Evolutionary conservation across 768 basidiomycete genomes (phyloP).

Genomic region (Psilocybe azurescens): DNA sequence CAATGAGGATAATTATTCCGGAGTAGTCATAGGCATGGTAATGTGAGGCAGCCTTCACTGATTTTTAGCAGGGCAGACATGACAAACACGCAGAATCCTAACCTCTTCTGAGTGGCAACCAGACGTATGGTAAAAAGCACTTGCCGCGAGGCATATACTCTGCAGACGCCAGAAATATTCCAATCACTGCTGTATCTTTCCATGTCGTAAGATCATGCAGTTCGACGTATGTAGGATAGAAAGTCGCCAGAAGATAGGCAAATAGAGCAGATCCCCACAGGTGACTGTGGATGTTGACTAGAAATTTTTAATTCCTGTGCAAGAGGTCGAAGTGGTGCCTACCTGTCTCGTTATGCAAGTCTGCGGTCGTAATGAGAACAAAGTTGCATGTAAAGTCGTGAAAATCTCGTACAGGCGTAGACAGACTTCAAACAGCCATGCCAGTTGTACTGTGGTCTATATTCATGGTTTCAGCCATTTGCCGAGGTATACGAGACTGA

Average conservation of each 20-base stretch:
- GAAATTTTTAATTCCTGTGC: slow-evolving; percentile 19
- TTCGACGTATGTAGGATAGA: slow-evolving; percentile 55
- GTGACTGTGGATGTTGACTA: slow-evolving; percentile 90
- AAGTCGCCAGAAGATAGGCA: slow-evolving; percentile 55
- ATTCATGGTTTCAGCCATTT: slow-evolving; percentile 12
- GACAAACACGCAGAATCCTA: slow-evolving; percentile 29
- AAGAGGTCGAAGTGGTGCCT: slow-evolving; percentile 6
- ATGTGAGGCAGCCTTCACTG: slow-evolving; percentile 53
- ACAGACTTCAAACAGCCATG: slow-evolving; percentile 65
- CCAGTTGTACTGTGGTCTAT: slow-evolving; percentile 66
- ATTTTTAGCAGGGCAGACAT: slow-evolving; percentile 18
- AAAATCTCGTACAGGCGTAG: slow-evolving; percentile 60
- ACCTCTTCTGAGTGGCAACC: slow-evolving; percentile 77
- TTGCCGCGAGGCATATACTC: slow-evolving; percentile 72
- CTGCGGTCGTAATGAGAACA: slow-evolving; percentile 40
- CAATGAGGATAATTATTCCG: slow-evolving; percentile 79
- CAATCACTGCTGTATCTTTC: slow-evolving; percentile 64
- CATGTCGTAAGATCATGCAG: slow-evolving; percentile 60
- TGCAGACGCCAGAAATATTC: slow-evolving; percentile 74
- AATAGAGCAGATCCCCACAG: slow-evolving; percentile 73
- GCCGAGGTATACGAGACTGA: background rate
- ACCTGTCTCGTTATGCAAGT: slow-evolving; percentile 84
- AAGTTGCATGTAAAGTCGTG: slow-evolving; percentile 18
- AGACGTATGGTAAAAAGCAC: slow-evolving; percentile 76
- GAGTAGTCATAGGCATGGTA: slow-evolving; percentile 79